Conservation (phyloP, 1,139 yeast species). For the Suhomyces ambrosiae region DNA sequence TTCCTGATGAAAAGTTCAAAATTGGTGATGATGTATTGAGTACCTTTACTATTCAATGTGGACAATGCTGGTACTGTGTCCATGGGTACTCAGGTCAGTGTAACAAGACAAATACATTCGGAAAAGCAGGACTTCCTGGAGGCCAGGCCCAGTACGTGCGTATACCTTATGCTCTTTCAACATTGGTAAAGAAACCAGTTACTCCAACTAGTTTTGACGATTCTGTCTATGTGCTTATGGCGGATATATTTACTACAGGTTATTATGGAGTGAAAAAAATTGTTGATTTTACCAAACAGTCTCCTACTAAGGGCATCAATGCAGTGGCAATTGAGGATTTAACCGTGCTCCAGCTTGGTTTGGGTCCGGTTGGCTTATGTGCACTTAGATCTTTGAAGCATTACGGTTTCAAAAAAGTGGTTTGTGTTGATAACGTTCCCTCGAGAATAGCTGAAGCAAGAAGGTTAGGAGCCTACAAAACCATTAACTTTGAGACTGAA, state of each 20-base stretch:
- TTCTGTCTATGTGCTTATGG: slow-evolving; percentile 57
- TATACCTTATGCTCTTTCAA: slow-evolving; percentile 57
- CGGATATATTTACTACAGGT: slow-evolving; percentile 69
- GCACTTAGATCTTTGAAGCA: slow-evolving; percentile 50
- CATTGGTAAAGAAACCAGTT: slow-evolving; percentile 46
- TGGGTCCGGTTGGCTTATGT: slow-evolving; percentile 69
- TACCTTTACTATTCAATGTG: slow-evolving; percentile 59
- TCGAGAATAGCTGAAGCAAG: slow-evolving; percentile 50
- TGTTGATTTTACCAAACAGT: slow-evolving; percentile 35
- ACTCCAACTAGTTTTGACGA: slow-evolving; percentile 36
- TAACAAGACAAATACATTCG: slow-evolving; percentile 53
- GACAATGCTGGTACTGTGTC: slow-evolving; percentile 55
- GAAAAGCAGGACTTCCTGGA: slow-evolving; percentile 56
- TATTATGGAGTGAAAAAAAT: slow-evolving; percentile 58
- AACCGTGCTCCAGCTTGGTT: slow-evolving; percentile 55
- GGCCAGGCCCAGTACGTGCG: slow-evolving; percentile 64
- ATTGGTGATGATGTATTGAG: slow-evolving; percentile 51
- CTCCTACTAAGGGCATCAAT: slow-evolving; percentile 18
- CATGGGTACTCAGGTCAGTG: slow-evolving; percentile 58
- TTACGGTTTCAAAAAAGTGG: slow-evolving; percentile 48
- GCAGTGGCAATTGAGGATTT: slow-evolving; percentile 31
- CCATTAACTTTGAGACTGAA: slow-evolving; percentile 46
- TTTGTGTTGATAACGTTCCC: slow-evolving; percentile 54
- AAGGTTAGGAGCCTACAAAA: slow-evolving; percentile 44
- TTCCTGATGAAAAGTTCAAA: slow-evolving; percentile 32